A percentile compares a stretch with the other conserved stretches of the same genome.
phyloP scores from a whole-genome alignment of 495 filamentous ascomycete species.

The Penicillium antarcticum region DNA sequence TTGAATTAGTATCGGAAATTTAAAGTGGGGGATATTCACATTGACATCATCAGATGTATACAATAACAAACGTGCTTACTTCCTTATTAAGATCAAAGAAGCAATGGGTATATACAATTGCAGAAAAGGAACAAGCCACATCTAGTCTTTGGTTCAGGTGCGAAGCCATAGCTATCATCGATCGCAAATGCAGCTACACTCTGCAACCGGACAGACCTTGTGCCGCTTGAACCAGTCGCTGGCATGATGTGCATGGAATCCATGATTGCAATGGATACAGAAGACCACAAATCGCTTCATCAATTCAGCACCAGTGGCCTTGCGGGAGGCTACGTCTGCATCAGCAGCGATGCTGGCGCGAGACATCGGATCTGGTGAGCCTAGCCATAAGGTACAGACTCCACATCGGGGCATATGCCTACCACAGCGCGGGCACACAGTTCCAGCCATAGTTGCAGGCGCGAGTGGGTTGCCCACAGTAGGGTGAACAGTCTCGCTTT shows the following conservation, averaged over 20 bases:
- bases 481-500: constrained; percentile 34
- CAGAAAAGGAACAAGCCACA: background rate
- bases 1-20: too few species aligned
- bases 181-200: constrained; percentile 81
- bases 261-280: constrained; percentile 86
- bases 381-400: constrained; percentile 82
- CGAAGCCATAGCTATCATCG: constrained; percentile 18
- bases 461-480: constrained; percentile 38
- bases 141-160: background rate
- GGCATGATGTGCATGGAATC: constrained; percentile 85
- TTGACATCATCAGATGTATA: too few species aligned
- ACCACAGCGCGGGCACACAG: constrained; percentile 79
- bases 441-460: constrained; percentile 41
- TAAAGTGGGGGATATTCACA: too few species aligned
- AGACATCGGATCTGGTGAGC: constrained; percentile 67
- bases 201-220: constrained; percentile 80
- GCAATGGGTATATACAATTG: constrained; percentile 15
- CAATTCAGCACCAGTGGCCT: constrained; percentile 30
- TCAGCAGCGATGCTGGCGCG: constrained; percentile 52
- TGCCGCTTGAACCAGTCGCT: constrained; percentile 81
- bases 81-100: too few species aligned
- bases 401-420: constrained; percentile 86
- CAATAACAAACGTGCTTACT: too few species aligned
- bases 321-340: constrained; percentile 32
- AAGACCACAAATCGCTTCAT: constrained; percentile 65